A percentile compares a stretch with the other conserved stretches of the same genome.
These are phyloP conservation scores for Marchantia paleacea DNA, from an alignment of 225 moss, liverwort and hornwort genomes.

Conservation along the genomic window DNA sequence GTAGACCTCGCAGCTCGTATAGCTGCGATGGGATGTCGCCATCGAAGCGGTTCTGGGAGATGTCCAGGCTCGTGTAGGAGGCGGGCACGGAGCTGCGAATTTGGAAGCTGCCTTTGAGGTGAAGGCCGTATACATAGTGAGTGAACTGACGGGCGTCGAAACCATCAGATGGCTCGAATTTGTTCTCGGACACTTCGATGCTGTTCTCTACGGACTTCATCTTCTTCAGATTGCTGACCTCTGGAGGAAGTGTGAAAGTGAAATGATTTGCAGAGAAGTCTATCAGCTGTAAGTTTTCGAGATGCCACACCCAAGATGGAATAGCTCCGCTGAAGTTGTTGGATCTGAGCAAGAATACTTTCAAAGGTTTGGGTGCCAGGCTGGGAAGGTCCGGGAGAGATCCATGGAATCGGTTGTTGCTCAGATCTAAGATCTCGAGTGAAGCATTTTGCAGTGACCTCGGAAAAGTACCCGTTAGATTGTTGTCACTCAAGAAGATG, in stretches of 20 bases:
- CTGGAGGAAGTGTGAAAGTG: background rate
- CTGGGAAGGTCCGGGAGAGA: constrained; percentile 4
- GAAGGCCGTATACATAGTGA: background rate
- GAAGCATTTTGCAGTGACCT: constrained; percentile 16
- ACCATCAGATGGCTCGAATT: no score
- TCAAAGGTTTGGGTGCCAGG: background rate
- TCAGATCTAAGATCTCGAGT: constrained; percentile 6
- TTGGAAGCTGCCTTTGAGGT: constrained; percentile 15
- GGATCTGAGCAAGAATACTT: constrained; percentile 7
- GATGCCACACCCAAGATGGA: constrained; percentile 25
- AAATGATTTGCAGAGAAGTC: constrained; percentile 17
- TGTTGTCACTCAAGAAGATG: background rate
- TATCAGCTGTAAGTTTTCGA: constrained; percentile 14
- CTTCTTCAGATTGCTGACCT: no score
- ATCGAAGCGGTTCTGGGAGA: background rate
- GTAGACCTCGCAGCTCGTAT: background rate
- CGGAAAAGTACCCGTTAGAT: constrained; percentile 15
- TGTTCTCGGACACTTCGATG: no score
- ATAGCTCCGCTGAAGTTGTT: constrained; percentile 15
- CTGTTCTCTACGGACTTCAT: no score
- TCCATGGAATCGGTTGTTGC: constrained; percentile 14
- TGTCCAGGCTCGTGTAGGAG: background rate
- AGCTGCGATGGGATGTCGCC: background rate
- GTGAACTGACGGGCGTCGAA: background rate
- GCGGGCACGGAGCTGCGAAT: background rate